These are phyloP conservation scores for Penicillium manginii DNA, from an alignment of 495 filamentous ascomycete species.

Conservation along the genomic window DNA sequence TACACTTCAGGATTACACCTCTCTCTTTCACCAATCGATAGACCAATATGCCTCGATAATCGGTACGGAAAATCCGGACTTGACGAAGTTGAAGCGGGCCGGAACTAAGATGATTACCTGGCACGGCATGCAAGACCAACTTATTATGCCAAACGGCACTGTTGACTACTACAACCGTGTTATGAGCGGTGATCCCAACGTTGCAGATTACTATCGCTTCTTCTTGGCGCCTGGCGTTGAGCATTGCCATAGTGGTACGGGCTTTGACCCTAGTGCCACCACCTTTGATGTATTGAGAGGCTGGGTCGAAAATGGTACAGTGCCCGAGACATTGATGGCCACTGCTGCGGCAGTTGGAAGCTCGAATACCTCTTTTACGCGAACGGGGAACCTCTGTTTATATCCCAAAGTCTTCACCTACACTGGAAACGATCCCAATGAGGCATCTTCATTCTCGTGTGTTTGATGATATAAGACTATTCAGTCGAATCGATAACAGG, in stretches of 20 bases:
- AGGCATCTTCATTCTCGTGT: background rate
- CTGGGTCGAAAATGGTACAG: background rate
- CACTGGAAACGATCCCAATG: background rate
- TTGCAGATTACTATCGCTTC: conserved; percentile 23
- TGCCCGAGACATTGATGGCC: background rate
- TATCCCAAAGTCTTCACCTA: background rate
- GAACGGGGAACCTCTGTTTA: background rate
- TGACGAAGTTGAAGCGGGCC: conserved; percentile 31
- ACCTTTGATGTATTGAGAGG: background rate
- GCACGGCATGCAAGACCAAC: conserved; percentile 31
- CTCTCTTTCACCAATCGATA: conserved; percentile 6
- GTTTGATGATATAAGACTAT: background rate
- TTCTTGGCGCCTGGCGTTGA: conserved; percentile 25
- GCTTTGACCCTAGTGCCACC: background rate
- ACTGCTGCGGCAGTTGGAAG: background rate
- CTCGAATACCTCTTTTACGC: background rate
- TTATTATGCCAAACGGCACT: background rate
- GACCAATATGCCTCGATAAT: conserved; percentile 26
- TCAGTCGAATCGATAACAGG: background rate
- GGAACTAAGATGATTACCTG: conserved; percentile 51
- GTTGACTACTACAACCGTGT: conserved; percentile 32
- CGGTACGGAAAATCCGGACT: conserved; percentile 37
- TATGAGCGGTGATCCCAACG: conserved; percentile 17
- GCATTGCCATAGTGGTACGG: conserved; percentile 18
- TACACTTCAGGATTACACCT: background rate